These are phyloP conservation scores for carrot (Daucus carota) DNA, from an alignment of 129 eudicot genomes.

Conservation along the genomic window DH1_v3.0 NC_030385.2:10554001-10554500, in stretches of 20 bases:
- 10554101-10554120: slow-evolving; percentile 61
- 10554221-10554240: not conserved
- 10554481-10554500: not conserved
- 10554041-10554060: slow-evolving; percentile 57
- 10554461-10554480: too few species aligned
- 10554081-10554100: slow-evolving; percentile 42
- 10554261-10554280: not conserved
- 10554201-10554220: not conserved
- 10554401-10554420: too few species aligned
- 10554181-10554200: slow-evolving; percentile 6
- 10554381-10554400: too few species aligned
- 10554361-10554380: too few species aligned
- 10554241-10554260: not conserved
- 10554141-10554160: not conserved
- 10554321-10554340: too few species aligned
- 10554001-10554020: slow-evolving; percentile 28
- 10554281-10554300: not conserved
- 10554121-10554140: slow-evolving; percentile 19
- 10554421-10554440: not conserved
- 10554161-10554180: not conserved
- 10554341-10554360: not conserved
- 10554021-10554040: slow-evolving; percentile 43
- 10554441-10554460: too few species aligned
- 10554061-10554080: slow-evolving; percentile 34
- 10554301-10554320: not conserved